Conservation (phyloP, 352 stramenopile genomes). For the Elongisporangium senticosum region DNA sequence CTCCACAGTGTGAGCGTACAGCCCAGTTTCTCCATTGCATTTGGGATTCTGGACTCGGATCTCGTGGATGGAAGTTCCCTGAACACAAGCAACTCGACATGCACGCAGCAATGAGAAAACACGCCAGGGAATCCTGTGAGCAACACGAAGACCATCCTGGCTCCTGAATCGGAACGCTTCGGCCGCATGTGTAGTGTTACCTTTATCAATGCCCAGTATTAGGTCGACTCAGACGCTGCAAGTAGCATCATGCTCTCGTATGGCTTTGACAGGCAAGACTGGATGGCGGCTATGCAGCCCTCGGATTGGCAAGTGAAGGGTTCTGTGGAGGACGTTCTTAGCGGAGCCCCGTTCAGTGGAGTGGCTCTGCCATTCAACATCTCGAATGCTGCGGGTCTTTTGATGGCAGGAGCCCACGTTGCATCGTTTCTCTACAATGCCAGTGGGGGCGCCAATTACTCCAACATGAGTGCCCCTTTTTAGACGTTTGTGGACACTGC, state of each 20-base stretch:
- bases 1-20: not conserved
- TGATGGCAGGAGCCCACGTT: not conserved
- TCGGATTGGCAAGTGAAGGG: not conserved
- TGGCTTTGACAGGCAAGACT: not conserved
- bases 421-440: not conserved
- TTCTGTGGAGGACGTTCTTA: not conserved
- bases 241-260: not conserved
- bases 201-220: not conserved
- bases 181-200: not conserved
- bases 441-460: not conserved
- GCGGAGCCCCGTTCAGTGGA: not conserved
- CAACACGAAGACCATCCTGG: not conserved
- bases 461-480: not conserved
- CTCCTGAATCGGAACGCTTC: not conserved
- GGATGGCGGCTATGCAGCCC: not conserved
- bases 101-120: not conserved
- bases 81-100: not conserved
- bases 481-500: not conserved
- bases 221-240: not conserved
- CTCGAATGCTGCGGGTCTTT: not conserved
- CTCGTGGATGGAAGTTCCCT: not conserved
- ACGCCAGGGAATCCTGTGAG: not conserved
- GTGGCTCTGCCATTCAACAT: not conserved
- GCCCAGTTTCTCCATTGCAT: not conserved
- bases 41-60: not conserved